These are phyloP conservation scores for Filobasidium uniguttulatum DNA, from an alignment of 1,284 basidiomycete species.

Conservation along the genomic window DNA sequence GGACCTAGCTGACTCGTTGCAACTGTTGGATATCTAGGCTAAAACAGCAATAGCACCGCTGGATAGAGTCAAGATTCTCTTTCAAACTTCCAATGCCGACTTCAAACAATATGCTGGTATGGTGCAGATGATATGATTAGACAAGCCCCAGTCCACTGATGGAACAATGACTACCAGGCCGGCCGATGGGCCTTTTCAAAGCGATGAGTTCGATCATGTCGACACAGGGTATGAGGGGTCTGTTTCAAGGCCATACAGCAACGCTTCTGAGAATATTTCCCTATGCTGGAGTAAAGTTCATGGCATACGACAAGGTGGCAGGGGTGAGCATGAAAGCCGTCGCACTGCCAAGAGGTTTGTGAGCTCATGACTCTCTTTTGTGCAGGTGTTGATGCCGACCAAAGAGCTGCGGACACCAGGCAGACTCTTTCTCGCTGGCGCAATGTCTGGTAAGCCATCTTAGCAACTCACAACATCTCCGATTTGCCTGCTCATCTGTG, in stretches of 20 bases:
- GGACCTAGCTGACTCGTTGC: background rate
- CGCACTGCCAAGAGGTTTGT: background rate
- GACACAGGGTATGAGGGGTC: conserved; percentile 56
- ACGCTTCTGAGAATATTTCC: conserved; percentile 69
- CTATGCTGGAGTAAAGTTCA: conserved; percentile 95
- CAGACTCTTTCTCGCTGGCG: conserved; percentile 77
- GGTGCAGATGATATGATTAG: conserved; percentile 14
- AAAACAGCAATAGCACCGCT: conserved; percentile 95
- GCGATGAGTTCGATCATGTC: conserved; percentile 70
- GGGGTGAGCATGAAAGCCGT: conserved; percentile 42
- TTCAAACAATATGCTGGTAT: conserved; percentile 83
- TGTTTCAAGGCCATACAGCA: conserved; percentile 91
- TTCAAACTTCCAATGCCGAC: conserved; percentile 92
- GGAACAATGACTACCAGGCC: conserved; percentile 22
- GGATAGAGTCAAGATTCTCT: conserved; percentile 96
- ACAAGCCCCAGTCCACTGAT: background rate
- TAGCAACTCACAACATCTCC: background rate
- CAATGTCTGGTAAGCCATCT: conserved; percentile 59
- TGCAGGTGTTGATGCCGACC: conserved; percentile 63
- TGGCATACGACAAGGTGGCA: conserved; percentile 86
- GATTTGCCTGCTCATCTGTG: background rate
- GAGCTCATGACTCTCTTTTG: background rate
- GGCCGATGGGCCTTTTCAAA: conserved; percentile 49
- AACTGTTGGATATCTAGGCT: conserved; percentile 48
- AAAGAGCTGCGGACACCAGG: conserved; percentile 60